phyloP scores from a whole-genome alignment of 2,329 filamentous ascomycete genomes.

The Botrytis sinoallii region DNA sequence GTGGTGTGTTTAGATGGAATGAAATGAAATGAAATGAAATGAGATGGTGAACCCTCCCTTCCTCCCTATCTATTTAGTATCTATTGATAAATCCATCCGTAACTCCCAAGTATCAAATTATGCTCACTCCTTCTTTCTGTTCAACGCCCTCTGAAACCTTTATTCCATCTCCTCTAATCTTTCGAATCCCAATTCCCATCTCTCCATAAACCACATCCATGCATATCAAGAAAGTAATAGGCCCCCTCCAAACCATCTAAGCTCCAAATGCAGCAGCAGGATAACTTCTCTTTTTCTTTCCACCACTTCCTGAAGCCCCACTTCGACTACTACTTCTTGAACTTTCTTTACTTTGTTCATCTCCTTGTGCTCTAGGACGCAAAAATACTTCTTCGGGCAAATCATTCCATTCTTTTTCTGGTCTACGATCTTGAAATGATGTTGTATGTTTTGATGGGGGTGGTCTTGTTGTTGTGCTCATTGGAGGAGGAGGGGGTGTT shows the following conservation, averaged over 20 bases:
- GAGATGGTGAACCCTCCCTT: neutral
- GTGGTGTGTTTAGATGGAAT: neutral
- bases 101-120: neutral
- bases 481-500: constrained; percentile 23
- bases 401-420: constrained; percentile 65
- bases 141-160: neutral
- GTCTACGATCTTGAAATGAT: constrained; percentile 58
- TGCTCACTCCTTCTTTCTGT: neutral
- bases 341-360: constrained; percentile 40
- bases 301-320: constrained; percentile 41
- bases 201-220: neutral
- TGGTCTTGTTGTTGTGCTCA: constrained; percentile 12
- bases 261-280: constrained; percentile 58
- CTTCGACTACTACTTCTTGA: constrained; percentile 52
- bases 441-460: constrained; percentile 11
- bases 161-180: neutral
- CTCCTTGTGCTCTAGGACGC: constrained; percentile 36
- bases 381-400: constrained; percentile 54
- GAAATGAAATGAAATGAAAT: neutral
- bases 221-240: neutral
- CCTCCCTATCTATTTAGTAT: neutral
- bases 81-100: neutral
- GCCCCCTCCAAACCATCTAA: neutral
- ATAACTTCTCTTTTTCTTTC: constrained; percentile 60
- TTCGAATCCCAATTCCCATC: neutral